These are phyloP conservation scores for Fusarium pininemorale DNA, from an alignment of 2,329 filamentous ascomycete genomes.

Conservation along the genomic window DNA sequence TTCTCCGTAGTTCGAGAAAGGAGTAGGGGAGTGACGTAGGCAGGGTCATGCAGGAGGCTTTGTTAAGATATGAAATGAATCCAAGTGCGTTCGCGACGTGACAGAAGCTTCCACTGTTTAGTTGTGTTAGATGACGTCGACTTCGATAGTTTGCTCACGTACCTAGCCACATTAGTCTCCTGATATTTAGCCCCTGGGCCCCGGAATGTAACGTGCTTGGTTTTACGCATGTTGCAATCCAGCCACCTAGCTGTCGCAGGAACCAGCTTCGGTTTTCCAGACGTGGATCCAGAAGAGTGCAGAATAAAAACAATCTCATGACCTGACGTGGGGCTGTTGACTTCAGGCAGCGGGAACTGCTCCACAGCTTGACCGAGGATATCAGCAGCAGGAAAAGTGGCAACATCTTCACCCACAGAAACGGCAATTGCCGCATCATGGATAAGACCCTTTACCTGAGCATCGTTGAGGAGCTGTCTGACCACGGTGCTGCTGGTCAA, in stretches of 20 bases:
- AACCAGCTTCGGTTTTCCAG: not conserved
- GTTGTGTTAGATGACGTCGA: not conserved
- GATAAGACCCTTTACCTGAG: not conserved
- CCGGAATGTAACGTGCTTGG: not conserved
- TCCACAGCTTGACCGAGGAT: not conserved
- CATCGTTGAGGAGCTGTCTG: not conserved
- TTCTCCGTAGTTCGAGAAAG: not conserved
- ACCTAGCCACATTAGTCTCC: not conserved
- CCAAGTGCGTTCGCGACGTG: not conserved
- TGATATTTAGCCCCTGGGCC: not conserved
- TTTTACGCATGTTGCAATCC: not conserved
- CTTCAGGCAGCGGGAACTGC: not conserved
- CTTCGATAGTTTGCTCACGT: not conserved
- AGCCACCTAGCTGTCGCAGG: not conserved
- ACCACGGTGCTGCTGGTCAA: not conserved
- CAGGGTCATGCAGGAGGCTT: not conserved
- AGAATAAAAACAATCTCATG: not conserved
- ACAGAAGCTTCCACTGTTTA: not conserved
- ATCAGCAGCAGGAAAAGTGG: not conserved
- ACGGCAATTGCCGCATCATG: not conserved
- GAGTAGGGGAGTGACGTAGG: not conserved
- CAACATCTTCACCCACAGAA: not conserved
- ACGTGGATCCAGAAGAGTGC: accelerated
- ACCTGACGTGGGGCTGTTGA: not conserved
- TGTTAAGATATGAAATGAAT: not conserved